Evolutionary conservation across 139 green algal genomes (phyloP).

Genomic region (Micractinium conductrix): DNA sequence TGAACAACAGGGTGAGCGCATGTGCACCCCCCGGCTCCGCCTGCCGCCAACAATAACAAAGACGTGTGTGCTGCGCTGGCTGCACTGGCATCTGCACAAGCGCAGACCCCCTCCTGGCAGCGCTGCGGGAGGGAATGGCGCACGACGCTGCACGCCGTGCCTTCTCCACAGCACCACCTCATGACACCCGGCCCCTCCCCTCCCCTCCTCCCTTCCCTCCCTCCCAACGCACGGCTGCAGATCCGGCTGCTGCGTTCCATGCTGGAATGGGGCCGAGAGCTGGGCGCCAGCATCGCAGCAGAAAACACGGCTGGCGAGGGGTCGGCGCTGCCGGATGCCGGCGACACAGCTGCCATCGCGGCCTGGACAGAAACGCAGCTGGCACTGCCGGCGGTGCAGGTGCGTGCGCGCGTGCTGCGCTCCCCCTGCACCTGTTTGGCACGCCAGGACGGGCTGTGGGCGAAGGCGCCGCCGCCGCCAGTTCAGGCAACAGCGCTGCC

Average conservation of each 20-base stretch:
- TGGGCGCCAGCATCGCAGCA: constrained; percentile 26
- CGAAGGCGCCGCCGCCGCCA: too few relatives aligned
- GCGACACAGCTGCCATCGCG: neutral
- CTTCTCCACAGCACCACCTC: neutral
- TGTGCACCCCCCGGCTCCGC: too few relatives aligned
- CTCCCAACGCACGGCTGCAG: constrained; percentile 24
- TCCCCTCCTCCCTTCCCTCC: neutral
- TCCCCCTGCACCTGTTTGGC: too few relatives aligned
- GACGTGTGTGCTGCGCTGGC: too few relatives aligned
- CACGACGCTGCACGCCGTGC: too few relatives aligned
- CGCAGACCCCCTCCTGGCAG: neutral
- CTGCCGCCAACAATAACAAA: too few relatives aligned
- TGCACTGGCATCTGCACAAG: too few relatives aligned
- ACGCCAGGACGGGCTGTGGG: too few relatives aligned
- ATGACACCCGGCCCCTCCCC: too few relatives aligned
- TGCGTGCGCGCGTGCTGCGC: too few relatives aligned
- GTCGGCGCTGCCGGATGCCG: neutral
- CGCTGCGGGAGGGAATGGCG: too few relatives aligned
- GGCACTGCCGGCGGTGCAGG: neutral
- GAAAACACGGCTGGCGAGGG: neutral
- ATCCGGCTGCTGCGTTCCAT: constrained; percentile 70
- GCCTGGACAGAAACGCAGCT: constrained; percentile 5
- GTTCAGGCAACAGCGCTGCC: too few relatives aligned
- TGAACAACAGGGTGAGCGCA: constrained; percentile 35
- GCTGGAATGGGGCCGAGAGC: constrained; percentile 78